Evolutionary conservation across 345 rosid genomes (phyloP).

Genomic region (Linum trigynum): DNA sequence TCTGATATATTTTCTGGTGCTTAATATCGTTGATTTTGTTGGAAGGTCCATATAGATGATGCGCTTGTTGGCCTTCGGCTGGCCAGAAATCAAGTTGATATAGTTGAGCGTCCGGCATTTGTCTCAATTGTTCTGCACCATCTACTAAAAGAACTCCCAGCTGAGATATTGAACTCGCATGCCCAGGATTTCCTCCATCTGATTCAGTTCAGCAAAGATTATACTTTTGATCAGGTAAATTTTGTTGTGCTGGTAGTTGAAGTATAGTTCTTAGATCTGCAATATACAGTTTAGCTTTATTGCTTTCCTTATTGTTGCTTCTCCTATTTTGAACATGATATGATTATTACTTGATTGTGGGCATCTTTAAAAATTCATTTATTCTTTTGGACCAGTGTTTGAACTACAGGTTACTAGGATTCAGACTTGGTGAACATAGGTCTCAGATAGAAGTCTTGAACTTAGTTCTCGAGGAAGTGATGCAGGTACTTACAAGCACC

Average conservation of each 20-base stretch:
- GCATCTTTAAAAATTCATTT: neutral
- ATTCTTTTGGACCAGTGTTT: conserved; percentile 37
- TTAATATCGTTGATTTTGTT: conserved; percentile 14
- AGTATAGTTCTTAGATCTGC: too few relatives aligned
- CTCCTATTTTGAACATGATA: neutral
- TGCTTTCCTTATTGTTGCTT: conserved; percentile 3
- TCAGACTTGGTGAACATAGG: conserved; percentile 49
- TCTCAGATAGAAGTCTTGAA: conserved; percentile 26
- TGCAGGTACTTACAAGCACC: conserved; percentile 38
- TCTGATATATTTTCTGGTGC: conserved; percentile 18
- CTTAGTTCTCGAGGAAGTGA: conserved; percentile 41
- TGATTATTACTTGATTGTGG: conserved; percentile 1
- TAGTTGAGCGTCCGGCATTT: conserved; percentile 31
- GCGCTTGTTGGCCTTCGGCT: conserved; percentile 59
- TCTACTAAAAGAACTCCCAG: conserved; percentile 71
- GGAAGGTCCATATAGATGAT: conserved; percentile 37
- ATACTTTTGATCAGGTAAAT: conserved; percentile 60
- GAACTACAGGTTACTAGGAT: conserved; percentile 87
- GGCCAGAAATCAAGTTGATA: conserved; percentile 37
- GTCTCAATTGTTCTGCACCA: conserved; percentile 70
- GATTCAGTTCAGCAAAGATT: conserved; percentile 61
- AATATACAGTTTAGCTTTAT: neutral
- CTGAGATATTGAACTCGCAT: conserved; percentile 44
- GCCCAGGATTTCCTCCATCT: conserved; percentile 54
- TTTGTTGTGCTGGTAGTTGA: too few relatives aligned